Evolutionary conservation across 1,284 basidiomycete genomes (phyloP).

Genomic region (Rhodotorula sp.): DNA sequence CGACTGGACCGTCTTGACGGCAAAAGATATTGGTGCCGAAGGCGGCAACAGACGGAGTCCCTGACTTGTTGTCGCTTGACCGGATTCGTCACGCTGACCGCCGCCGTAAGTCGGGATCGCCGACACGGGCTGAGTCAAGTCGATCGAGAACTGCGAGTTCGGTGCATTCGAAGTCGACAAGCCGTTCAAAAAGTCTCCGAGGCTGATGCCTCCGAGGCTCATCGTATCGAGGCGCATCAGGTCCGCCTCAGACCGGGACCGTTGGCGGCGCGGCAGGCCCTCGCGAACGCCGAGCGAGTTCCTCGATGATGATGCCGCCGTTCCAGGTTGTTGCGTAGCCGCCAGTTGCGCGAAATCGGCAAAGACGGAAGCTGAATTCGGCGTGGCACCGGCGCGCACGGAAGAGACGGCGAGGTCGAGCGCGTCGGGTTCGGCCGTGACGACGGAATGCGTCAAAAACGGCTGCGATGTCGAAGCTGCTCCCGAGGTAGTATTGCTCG

Average conservation of each 20-base stretch:
- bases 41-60: not conserved
- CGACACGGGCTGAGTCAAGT: not conserved
- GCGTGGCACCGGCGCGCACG: not conserved
- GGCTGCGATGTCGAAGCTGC: conserved; percentile 5
- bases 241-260: conserved; percentile 31
- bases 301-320: not conserved
- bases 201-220: conserved; percentile 2
- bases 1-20: not conserved
- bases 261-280: conserved; percentile 18
- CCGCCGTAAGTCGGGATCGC: not conserved
- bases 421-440: conserved; percentile 25
- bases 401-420: conserved; percentile 1
- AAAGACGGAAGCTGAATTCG: not conserved
- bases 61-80: not conserved
- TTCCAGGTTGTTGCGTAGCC: not conserved
- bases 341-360: conserved; percentile 1
- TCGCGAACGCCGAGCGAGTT: conserved; percentile 1
- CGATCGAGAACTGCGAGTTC: not conserved
- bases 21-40: not conserved
- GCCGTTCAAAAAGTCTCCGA: not conserved
- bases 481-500: not conserved
- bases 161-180: not conserved
- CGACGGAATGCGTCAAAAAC: conserved; percentile 20
- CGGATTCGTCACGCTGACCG: too few species aligned
- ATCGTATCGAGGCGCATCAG: conserved; percentile 11